Percentiles rank a stretch among this genome's conserved stretches.
These are phyloP conservation scores for Rhododendron henanense DNA, from an alignment of 148 eudicot species.

Conservation along the genomic window DNA sequence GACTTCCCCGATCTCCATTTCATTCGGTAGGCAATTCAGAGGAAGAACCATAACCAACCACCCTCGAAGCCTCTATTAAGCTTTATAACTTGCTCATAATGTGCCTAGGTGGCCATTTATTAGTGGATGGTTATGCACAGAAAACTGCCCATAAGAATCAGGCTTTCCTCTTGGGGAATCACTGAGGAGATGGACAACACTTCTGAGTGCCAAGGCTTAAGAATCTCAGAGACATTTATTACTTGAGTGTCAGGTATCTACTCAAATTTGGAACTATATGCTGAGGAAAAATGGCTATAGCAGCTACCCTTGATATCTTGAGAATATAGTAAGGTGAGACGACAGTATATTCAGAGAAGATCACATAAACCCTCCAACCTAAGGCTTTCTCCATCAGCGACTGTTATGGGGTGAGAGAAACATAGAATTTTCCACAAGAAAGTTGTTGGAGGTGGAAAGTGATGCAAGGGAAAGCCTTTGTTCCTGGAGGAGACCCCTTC, in stretches of 20 bases:
- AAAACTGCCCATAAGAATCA: not conserved
- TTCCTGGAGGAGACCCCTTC: not conserved
- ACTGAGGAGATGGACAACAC: not conserved
- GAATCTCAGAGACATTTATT: not conserved
- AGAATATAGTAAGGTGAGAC: not conserved
- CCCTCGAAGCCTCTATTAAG: not conserved
- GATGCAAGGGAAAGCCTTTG: not conserved
- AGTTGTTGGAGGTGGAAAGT: not conserved
- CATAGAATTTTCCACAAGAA: not conserved
- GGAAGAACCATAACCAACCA: not conserved
- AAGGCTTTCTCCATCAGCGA: not conserved
- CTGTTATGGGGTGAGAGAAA: not conserved
- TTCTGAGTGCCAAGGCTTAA: not conserved
- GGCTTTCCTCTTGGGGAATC: not conserved
- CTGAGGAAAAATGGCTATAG: not conserved
- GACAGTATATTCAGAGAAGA: not conserved
- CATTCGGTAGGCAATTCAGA: not conserved
- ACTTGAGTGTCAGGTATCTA: not conserved
- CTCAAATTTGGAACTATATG: not conserved
- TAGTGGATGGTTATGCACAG: not conserved
- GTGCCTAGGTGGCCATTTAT: not conserved
- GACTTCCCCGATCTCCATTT: not conserved
- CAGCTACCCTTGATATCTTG: not conserved
- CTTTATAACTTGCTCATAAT: not conserved
- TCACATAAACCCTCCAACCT: not conserved